A percentile compares a stretch with the other conserved stretches of the same genome.
Evolutionary conservation across 129 eudicot species (phyloP).

Genomic region (Pseudognaphalium luteoalbum): DNA sequence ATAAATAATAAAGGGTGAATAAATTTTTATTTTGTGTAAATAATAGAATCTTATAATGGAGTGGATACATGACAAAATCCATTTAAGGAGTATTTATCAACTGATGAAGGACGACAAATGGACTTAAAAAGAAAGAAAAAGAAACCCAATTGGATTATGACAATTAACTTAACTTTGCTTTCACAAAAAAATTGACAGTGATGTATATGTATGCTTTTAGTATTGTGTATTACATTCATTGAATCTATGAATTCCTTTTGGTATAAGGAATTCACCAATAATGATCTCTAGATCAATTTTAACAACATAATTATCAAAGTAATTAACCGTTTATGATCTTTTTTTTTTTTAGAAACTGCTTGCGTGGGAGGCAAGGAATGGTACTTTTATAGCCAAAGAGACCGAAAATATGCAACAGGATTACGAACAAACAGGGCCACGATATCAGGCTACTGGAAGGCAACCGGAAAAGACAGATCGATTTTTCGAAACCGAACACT

Average conservation of each 20-base stretch:
- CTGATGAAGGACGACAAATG: background rate
- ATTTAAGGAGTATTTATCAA: background rate
- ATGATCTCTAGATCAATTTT: background rate
- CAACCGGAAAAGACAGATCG: slow-evolving; percentile 89
- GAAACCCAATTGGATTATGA: background rate
- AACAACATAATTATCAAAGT: background rate
- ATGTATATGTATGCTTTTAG: background rate
- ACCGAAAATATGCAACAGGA: slow-evolving; percentile 86
- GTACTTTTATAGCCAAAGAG: slow-evolving; percentile 88
- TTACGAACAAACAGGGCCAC: slow-evolving; percentile 89
- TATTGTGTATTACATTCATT: slow-evolving; percentile 3
- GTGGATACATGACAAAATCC: background rate
- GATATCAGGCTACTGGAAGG: slow-evolving; percentile 86
- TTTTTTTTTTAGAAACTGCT: slow-evolving; percentile 47
- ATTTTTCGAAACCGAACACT: slow-evolving; percentile 42
- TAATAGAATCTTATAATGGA: background rate
- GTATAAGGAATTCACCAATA: background rate
- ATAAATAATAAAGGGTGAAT: no score
- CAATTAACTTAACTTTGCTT: slow-evolving; percentile 5
- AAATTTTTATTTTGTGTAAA: no score
- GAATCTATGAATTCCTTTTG: slow-evolving; percentile 22
- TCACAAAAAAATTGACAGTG: slow-evolving; percentile 8
- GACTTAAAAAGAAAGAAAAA: background rate
- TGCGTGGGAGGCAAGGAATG: slow-evolving; percentile 90
- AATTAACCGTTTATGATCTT: background rate